phyloP scores from a whole-genome alignment of 2,329 filamentous ascomycete genomes.

The Emydomyces testavorans region DNA sequence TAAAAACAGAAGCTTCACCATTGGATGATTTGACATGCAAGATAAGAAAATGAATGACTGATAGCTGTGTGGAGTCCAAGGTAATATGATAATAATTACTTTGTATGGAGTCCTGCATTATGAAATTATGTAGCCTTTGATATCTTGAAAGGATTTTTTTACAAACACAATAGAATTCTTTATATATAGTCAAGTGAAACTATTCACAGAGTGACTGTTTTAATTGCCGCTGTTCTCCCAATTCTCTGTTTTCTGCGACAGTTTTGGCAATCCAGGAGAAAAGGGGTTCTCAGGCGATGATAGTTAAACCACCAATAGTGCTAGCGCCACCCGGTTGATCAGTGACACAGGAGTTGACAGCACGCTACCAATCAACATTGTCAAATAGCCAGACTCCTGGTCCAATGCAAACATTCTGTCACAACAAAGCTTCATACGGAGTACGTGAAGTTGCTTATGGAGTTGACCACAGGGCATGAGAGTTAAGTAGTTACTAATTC shows the following conservation, averaged over 20 bases:
- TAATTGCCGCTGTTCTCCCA: background rate
- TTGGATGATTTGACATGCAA: background rate
- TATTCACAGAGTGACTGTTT: background rate
- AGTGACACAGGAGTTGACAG: background rate
- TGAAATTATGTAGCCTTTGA: too few relatives aligned
- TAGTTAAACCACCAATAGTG: background rate
- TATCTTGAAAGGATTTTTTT: background rate
- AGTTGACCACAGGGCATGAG: too few relatives aligned
- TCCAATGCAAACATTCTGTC: background rate
- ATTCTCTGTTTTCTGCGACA: background rate
- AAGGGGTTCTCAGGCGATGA: background rate
- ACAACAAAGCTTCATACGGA: background rate
- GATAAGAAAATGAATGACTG: background rate
- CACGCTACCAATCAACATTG: background rate
- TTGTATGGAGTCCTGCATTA: too few relatives aligned
- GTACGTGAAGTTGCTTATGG: background rate
- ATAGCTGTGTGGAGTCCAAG: background rate
- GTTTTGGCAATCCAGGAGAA: too few relatives aligned
- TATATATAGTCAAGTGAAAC: background rate
- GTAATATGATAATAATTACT: too few relatives aligned
- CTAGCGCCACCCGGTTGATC: slow-evolving; percentile 4
- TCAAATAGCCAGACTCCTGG: background rate
- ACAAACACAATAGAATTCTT: background rate
- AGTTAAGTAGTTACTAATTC: too few relatives aligned
- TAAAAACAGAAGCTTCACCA: background rate